Conservation (phyloP, 1,139 yeast species). For the Magnusiomyces suaveolens region DNA sequence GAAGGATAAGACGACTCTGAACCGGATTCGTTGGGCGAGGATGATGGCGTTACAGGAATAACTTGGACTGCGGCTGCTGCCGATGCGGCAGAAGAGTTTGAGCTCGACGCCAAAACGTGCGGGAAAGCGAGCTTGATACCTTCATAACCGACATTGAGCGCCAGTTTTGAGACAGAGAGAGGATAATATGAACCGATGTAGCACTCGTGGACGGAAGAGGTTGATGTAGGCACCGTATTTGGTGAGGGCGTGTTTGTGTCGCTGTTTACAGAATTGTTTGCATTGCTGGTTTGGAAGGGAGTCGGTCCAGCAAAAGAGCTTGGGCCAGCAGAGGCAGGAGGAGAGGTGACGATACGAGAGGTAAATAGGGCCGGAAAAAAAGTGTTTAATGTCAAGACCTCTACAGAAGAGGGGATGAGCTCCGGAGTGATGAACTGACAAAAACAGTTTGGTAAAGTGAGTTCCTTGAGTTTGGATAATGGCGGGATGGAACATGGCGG, state of each 20-base stretch:
- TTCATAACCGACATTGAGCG: neutral
- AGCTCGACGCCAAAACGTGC: neutral
- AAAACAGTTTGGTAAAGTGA: slow-evolving; percentile 2
- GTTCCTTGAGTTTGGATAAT: neutral
- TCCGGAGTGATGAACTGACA: slow-evolving; percentile 1
- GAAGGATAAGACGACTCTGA: too few species aligned
- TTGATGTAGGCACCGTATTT: neutral
- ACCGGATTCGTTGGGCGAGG: neutral
- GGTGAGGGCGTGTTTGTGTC: neutral
- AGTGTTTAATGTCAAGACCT: slow-evolving; percentile 1
- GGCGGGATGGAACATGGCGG: neutral
- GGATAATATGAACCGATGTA: too few species aligned
- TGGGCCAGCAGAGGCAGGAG: neutral
- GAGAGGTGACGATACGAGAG: neutral
- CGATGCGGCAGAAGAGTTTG: neutral
- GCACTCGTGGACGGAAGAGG: too few species aligned
- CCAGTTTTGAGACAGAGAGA: neutral
- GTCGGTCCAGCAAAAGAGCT: neutral
- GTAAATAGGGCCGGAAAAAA: slow-evolving; percentile 1
- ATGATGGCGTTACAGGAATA: neutral
- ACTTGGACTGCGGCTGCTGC: neutral
- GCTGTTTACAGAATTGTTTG: neutral
- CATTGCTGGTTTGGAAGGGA: neutral
- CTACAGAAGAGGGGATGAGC: slow-evolving; percentile 1
- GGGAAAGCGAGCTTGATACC: neutral